Evolutionary conservation across 768 basidiomycete genomes (phyloP).

Genomic region (Chlorophyllum brunneum): DNA sequence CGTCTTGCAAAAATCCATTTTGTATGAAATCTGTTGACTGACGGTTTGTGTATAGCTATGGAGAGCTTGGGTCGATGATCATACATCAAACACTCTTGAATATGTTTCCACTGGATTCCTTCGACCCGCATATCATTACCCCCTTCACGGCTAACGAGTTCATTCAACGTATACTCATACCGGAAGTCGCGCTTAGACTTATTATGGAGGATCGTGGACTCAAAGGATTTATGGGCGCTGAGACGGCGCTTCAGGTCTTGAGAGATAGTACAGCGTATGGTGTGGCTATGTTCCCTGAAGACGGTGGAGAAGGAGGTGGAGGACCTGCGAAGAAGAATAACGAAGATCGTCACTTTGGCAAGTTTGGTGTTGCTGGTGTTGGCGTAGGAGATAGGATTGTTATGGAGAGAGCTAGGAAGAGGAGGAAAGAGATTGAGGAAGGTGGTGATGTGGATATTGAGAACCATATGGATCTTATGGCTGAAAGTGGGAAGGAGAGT

Average conservation of each 20-base stretch:
- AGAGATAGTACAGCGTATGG: slow-evolving; percentile 81
- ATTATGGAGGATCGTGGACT: slow-evolving; percentile 72
- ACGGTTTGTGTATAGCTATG: slow-evolving; percentile 55
- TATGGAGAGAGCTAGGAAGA: slow-evolving; percentile 50
- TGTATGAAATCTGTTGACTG: background rate
- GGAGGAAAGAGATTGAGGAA: slow-evolving; percentile 46
- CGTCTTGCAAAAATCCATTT: slow-evolving; percentile 28
- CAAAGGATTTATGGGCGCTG: slow-evolving; percentile 30
- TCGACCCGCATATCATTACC: slow-evolving; percentile 47
- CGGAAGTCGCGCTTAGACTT: slow-evolving; percentile 79
- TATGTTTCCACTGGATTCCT: slow-evolving; percentile 62
- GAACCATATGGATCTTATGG: slow-evolving; percentile 7
- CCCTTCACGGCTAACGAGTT: slow-evolving; percentile 77
- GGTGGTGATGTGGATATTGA: slow-evolving; percentile 24
- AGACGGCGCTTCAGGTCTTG: slow-evolving; percentile 54
- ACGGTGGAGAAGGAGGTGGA: slow-evolving; percentile 35
- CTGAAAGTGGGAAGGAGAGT: slow-evolving; percentile 4
- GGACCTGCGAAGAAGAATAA: slow-evolving; percentile 10
- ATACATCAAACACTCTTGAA: slow-evolving; percentile 74
- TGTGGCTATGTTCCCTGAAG: slow-evolving; percentile 79
- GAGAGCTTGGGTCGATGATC: slow-evolving; percentile 78
- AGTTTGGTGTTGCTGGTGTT: slow-evolving; percentile 24
- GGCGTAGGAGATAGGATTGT: slow-evolving; percentile 48
- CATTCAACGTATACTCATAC: slow-evolving; percentile 81
- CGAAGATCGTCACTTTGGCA: slow-evolving; percentile 2